These are phyloP conservation scores for Microascus cirrosus DNA, from an alignment of 2,329 filamentous ascomycete genomes.

Conservation along the genomic window DNA sequence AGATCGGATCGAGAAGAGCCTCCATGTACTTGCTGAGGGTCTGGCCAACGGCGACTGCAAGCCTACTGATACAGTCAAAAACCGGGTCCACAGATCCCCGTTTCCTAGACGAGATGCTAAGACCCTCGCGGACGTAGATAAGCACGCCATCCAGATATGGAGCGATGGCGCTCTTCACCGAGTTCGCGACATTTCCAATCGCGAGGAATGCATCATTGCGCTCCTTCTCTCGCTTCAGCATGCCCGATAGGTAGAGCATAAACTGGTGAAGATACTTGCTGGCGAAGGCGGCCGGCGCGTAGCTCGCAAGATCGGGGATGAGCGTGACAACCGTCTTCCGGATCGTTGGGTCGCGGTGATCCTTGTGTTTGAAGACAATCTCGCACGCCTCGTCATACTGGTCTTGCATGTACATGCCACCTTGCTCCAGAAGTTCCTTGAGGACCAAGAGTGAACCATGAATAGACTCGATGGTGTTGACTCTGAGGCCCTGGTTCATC, in stretches of 20 bases:
- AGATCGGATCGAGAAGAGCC: constrained; percentile 87
- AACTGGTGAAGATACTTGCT: constrained; percentile 83
- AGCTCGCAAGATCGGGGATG: constrained; percentile 86
- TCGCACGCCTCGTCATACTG: constrained; percentile 89
- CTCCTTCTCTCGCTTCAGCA: constrained; percentile 92
- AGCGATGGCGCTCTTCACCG: constrained; percentile 87
- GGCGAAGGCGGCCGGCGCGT: constrained; percentile 84
- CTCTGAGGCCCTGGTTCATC: constrained; percentile 66
- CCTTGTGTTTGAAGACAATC: constrained; percentile 83
- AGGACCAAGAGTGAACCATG: constrained; percentile 91
- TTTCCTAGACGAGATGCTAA: constrained; percentile 66
- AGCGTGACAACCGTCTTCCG: constrained; percentile 81
- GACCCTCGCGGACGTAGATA: constrained; percentile 83
- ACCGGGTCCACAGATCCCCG: constrained; percentile 63
- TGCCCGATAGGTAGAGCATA: constrained; percentile 90
- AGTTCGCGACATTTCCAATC: constrained; percentile 92
- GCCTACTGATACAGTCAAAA: constrained; percentile 94
- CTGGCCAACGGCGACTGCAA: constrained; percentile 90
- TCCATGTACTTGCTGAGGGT: constrained; percentile 98
- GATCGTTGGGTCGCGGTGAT: constrained; percentile 81
- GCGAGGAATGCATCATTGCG: constrained; percentile 89
- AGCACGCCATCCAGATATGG: constrained; percentile 92
- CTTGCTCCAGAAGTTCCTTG: constrained; percentile 85
- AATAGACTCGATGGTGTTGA: constrained; percentile 73
- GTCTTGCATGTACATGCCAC: constrained; percentile 98